Percentiles rank a stretch among this genome's conserved stretches.
phyloP scores from a whole-genome alignment of 345 rosid genomes.

The Salix viminalis region DNA sequence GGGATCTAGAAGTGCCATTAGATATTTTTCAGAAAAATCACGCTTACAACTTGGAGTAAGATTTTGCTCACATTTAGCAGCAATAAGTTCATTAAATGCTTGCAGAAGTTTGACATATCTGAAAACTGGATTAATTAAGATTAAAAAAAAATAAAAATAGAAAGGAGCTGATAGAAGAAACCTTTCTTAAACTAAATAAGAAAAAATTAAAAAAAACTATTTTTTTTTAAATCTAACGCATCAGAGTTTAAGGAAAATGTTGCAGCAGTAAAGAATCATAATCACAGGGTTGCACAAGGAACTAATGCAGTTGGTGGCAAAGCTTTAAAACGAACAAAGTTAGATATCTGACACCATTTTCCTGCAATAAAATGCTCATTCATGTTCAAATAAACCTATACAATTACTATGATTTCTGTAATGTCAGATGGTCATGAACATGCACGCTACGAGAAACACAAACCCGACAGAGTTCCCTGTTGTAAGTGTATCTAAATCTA shows the following conservation, averaged over 20 bases:
- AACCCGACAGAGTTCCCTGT: constrained; percentile 4
- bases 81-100: not conserved
- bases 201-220: too few relatives aligned
- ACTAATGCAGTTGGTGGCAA: not conserved
- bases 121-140: too few relatives aligned
- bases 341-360: not conserved
- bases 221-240: too few relatives aligned
- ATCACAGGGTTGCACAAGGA: not conserved
- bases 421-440: not conserved
- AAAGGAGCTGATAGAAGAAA: too few relatives aligned
- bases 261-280: not conserved
- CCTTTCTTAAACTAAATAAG: too few relatives aligned
- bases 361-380: not conserved
- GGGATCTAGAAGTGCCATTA: not conserved
- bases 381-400: not conserved
- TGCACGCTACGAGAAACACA: not conserved
- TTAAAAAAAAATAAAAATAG: too few relatives aligned
- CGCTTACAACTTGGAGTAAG: not conserved
- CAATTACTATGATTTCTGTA: not conserved
- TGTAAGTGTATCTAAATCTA: constrained; percentile 1
- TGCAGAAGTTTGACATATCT: not conserved
- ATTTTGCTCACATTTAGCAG: not conserved
- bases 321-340: not conserved
- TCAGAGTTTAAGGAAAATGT: not conserved
- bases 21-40: too few relatives aligned